Base-by-base conservation (phyloP, 331 rosid genomes). In the Saraca asoca region DNA sequence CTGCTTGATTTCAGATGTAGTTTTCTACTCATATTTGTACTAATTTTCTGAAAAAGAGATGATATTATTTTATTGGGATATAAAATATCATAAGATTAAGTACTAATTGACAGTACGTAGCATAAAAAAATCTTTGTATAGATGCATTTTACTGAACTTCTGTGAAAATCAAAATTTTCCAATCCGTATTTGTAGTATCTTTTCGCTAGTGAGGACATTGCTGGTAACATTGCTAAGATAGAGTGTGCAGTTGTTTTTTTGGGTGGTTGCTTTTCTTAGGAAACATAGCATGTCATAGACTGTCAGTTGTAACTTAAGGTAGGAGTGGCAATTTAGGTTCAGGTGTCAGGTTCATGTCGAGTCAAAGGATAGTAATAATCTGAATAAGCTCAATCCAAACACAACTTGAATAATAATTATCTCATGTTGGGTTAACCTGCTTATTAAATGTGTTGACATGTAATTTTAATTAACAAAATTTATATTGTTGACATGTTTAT, bases 171-270 rank as follows among this genome's bases (percentile, higher is more conserved):
- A 38, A 15, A 38, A 2, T 5, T 33, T 64, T 63, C 4, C 5
- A 5, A 29, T 64, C 18, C n/a, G n/a, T n/a, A n/a, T 49, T 49
- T 43, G 10, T 46, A 20, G 5, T 29, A 9, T 31, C 11, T 46
- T 34, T 11, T 64, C 33, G 2, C 37, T 1, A 12, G 33, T 51
- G 39, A 45, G 16, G 44, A 33, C 46, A 48, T 15, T 63, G 57
- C 17, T 16, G 7, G 7, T 63, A 33, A 63, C 39, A 62, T 62
- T 39, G n/a, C 24, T 24, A 41, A 18, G 65, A 59, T 7, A 43
- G 35, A 19, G 45, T 7, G 4, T 11, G 17, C 18, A n/a, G 24
- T 48, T 14, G 10, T 51, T 16, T 63, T 56, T 6, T 35, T n/a
- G 35, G 55, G 57, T 14, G 14, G 56, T 10, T 45, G 68, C 7